Evolutionary conservation across 177 flowering plant species (phyloP).

Genomic region (Vitis hybrid): DNA sequence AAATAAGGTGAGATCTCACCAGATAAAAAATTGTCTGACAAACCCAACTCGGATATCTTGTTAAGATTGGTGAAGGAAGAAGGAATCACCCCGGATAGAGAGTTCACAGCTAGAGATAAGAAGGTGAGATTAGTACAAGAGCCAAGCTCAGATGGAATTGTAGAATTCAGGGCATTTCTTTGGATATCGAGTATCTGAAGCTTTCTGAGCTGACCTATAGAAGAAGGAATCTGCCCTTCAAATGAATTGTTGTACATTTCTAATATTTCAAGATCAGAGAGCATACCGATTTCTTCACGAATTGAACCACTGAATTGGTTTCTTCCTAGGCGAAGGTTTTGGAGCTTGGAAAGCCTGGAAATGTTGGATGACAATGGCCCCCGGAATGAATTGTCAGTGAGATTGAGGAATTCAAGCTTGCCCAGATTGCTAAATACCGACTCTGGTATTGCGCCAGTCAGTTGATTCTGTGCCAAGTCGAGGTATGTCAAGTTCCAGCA

Average conservation of each 20-base stretch:
- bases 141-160: constrained; percentile 53
- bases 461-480: constrained; percentile 42
- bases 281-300: constrained; percentile 40
- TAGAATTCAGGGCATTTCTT: constrained; percentile 26
- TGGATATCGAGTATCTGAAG: constrained; percentile 40
- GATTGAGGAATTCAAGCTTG: constrained; percentile 45
- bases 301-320: constrained; percentile 39
- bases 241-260: constrained; percentile 36
- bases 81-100: constrained; percentile 43
- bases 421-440: constrained; percentile 31
- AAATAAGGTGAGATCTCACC: constrained; percentile 54
- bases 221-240: constrained; percentile 2
- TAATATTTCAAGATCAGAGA: constrained; percentile 33
- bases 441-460: constrained; percentile 55
- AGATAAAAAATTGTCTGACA: constrained; percentile 45
- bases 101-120: constrained; percentile 34
- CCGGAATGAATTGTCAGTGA: constrained; percentile 37
- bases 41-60: constrained; percentile 37
- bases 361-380: constrained; percentile 43
- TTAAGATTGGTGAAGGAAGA: constrained; percentile 40
- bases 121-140: constrained; percentile 37
- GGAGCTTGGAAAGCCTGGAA: constrained; percentile 44
- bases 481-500: constrained; percentile 46
- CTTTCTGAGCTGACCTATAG: no score
- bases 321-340: constrained; percentile 27